Evolutionary conservation across 768 basidiomycete genomes (phyloP).

Genomic region (Crucibulum laeve): DNA sequence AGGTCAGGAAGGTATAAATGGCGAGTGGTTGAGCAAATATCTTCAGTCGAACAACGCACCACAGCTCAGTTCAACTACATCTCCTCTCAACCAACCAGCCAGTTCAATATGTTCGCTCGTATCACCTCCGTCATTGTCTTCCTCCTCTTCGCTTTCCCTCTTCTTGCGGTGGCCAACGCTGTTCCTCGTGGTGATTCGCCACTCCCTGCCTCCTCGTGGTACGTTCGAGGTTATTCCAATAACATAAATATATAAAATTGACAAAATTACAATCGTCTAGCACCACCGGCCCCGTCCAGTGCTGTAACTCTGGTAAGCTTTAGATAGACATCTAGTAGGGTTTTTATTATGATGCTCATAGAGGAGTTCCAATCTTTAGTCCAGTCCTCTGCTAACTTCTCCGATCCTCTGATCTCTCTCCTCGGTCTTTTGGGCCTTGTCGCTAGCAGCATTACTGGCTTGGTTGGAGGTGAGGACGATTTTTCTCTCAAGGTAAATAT

Average conservation of each 20-base stretch:
- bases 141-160: slow-evolving; percentile 19
- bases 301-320: slow-evolving; percentile 22
- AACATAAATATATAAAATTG: no score
- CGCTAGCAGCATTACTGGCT: slow-evolving; percentile 11
- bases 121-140: slow-evolving; percentile 13
- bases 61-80: slow-evolving; percentile 13
- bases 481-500: neutral
- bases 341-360: no score
- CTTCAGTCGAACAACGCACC: slow-evolving; percentile 14
- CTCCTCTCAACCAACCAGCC: neutral
- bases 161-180: slow-evolving; percentile 20
- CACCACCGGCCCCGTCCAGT: slow-evolving; percentile 23
- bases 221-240: no score
- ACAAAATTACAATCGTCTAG: no score
- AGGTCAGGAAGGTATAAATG: slow-evolving; percentile 16
- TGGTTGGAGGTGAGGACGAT: slow-evolving; percentile 12
- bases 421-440: slow-evolving; percentile 23
- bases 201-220: no score
- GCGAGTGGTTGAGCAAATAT: neutral
- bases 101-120: slow-evolving; percentile 24
- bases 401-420: slow-evolving; percentile 3
- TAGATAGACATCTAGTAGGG: no score
- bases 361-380: no score
- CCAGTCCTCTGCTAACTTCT: slow-evolving; percentile 3
- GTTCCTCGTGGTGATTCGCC: slow-evolving; percentile 12